Base-by-base conservation (phyloP, 2,329 filamentous ascomycete genomes). In the Epichloe hybrida region DNA sequence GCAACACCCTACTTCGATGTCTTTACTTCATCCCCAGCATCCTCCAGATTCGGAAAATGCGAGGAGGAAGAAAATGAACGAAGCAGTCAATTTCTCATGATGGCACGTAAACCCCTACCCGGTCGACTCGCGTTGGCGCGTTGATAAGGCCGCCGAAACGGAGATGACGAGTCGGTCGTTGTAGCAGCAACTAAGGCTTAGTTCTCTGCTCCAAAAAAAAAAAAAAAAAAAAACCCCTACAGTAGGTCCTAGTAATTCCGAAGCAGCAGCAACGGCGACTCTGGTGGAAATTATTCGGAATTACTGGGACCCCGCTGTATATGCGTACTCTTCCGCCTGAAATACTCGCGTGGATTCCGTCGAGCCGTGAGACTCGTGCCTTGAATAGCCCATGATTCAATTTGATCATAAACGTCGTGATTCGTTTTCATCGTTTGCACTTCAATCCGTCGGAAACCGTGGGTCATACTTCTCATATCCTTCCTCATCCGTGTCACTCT, bases 391-490 rank as follows among this genome's bases (percentile, higher is more conserved):
- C 11, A 40, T 6, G 2, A 15, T 49, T 13, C 34, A 41, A 21
- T 13, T 21, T 31, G 13, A 47, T 48, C 13, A 4, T 34, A 15
- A 21, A 35, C n/a, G 37, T 48, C 23, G 15, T 31, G 15, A 20
- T 21, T 36, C 20, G 17, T 42, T 7, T 4, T 35, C 38, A 38
- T 39, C 17, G 20, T 11, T 41, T 40, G 38, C 42, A n/a, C 21
- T 50, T 81, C 69, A 83, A 55, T 81, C 74, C 1, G 80, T 83
- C 23, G 80, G 80, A 49, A 69, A 68, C 38, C 73, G 68, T 2
- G 80, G 80, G 56, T 83, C 72, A 62, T 86, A 86, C 48, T 83
- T 71, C 55, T 85, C 79, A 61, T 88, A 86, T 2, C 77, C 82
- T 58, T 87, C 84, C 55, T 85, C 83, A 48, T 86, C 84, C 1